Evolutionary conservation across 2,329 filamentous ascomycete species (phyloP).

Genomic region (Botrytis hyacinthi): DNA sequence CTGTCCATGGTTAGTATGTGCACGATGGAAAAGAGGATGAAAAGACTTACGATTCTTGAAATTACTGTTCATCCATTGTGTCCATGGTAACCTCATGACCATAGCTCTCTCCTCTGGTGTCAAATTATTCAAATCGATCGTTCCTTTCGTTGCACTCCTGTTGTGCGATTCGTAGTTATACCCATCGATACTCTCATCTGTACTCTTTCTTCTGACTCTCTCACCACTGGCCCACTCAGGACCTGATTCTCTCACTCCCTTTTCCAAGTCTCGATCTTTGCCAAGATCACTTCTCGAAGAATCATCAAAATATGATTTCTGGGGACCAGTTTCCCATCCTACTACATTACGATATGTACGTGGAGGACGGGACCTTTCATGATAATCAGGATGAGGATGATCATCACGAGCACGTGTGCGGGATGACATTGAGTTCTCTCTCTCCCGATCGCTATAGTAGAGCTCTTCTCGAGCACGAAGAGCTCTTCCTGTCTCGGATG

Average conservation of each 20-base stretch:
- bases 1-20: constrained; percentile 20
- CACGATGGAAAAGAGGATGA: background rate
- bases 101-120: constrained; percentile 44
- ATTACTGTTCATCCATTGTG: constrained; percentile 48
- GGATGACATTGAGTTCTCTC: constrained; percentile 10
- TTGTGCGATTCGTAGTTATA: constrained; percentile 32
- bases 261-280: constrained; percentile 29
- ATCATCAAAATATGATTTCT: constrained; percentile 32
- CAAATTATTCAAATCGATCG: constrained; percentile 43
- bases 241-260: background rate
- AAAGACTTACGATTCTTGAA: constrained; percentile 42
- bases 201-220: constrained; percentile 20
- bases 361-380: constrained; percentile 33
- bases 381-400: constrained; percentile 29
- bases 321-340: constrained; percentile 17
- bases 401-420: constrained; percentile 10
- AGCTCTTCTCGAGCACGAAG: constrained; percentile 15
- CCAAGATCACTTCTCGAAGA: constrained; percentile 15
- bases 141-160: constrained; percentile 9
- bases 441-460: constrained; percentile 7
- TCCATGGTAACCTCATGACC: constrained; percentile 47
- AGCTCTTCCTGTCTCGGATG: constrained; percentile 2
- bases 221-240: constrained; percentile 13
- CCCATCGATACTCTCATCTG: constrained; percentile 31
- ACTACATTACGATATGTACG: constrained; percentile 32